Evolutionary conservation across 2,329 filamentous ascomycete genomes (phyloP).

Genomic region (Furcasterigmium furcatum): DNA sequence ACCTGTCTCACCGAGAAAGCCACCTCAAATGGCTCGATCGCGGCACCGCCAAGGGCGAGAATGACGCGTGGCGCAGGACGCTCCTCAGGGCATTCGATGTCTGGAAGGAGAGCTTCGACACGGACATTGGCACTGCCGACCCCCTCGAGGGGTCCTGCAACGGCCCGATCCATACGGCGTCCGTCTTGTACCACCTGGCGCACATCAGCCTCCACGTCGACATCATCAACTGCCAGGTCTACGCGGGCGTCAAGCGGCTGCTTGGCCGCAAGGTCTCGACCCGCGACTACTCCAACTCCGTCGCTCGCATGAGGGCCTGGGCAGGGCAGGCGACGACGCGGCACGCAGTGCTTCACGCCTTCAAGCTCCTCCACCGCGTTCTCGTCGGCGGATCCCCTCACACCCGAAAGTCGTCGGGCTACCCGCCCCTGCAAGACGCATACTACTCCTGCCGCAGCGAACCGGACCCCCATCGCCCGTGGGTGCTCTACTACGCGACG

Average conservation of each 20-base stretch:
- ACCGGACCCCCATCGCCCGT: conserved; percentile 78
- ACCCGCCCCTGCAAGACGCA: conserved; percentile 16
- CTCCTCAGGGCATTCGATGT: conserved; percentile 78
- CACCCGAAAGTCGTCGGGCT: conserved; percentile 5
- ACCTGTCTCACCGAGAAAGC: conserved; percentile 82
- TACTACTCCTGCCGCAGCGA: conserved; percentile 75
- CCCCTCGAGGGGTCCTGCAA: conserved; percentile 36
- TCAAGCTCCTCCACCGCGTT: conserved; percentile 76
- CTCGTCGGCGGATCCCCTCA: conserved; percentile 44
- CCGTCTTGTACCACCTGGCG: conserved; percentile 79
- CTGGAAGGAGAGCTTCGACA: conserved; percentile 84
- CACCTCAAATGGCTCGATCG: conserved; percentile 79
- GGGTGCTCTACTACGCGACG: conserved; percentile 86
- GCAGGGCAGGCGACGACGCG: conserved; percentile 70
- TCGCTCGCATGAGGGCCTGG: conserved; percentile 76
- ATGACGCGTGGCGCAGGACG: conserved; percentile 76
- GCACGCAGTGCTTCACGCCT: conserved; percentile 80
- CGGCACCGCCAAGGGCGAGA: conserved; percentile 52
- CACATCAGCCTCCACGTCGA: conserved; percentile 89
- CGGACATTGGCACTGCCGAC: conserved; percentile 45
- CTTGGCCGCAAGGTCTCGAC: conserved; percentile 76
- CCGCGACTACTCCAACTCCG: conserved; percentile 70
- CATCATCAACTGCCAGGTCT: conserved; percentile 87
- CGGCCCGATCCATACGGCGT: conserved; percentile 72
- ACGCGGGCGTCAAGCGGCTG: conserved; percentile 73